Base-by-base conservation (phyloP, 257 asterid genomes). In the Ilex aquifolium region DNA sequence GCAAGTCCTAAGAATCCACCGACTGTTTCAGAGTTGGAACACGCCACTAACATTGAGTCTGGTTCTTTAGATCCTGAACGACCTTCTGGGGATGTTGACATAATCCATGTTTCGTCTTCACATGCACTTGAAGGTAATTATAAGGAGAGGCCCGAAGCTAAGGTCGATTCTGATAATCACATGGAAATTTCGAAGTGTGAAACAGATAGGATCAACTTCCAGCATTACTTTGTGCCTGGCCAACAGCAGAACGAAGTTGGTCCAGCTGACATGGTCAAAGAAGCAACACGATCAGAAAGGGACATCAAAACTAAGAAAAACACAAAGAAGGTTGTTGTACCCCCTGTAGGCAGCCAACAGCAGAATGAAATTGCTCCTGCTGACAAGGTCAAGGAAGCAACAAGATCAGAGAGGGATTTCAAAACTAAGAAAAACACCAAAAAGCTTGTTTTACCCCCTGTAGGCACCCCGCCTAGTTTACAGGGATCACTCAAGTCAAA, bases 171-270 rank as follows among this genome's bases (percentile, higher is more conserved):
- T 72, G 79, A 60, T 70, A 80, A 72, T 72, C 67, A 31, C 17
- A 52, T 54, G 10, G 67, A 54, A 67, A 57, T 58, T 32, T 61
- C 72, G 44, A 65, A 68, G 69, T 65, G 63, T 58, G 70, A 66
- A 69, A 65, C 55, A 7, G 81, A 72, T 62, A 70, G 69, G 39
- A 73, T 88, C 56, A 67, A 84, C 77, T 88, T 88, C 77, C 79
- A 75, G 84, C 63, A 72, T 46, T 83, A 86, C 72, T 84, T 88
- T 79, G 63, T 81, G 65, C 70, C 71, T 58, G 73, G 65, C 32
- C 64, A 77, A 42, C 62, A 56, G 65, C 85, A 65, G 64, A 63
- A 56, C 32, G 69, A 77, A 62, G 72, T 31, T 68, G 66, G 66
- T 64, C 71, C 80, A 4, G 13, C 57, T 59, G 66, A 62, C 61